These are phyloP conservation scores for Monosporascus sp. DNA, from an alignment of 2,329 filamentous ascomycete genomes.

Conservation along the genomic window DNA sequence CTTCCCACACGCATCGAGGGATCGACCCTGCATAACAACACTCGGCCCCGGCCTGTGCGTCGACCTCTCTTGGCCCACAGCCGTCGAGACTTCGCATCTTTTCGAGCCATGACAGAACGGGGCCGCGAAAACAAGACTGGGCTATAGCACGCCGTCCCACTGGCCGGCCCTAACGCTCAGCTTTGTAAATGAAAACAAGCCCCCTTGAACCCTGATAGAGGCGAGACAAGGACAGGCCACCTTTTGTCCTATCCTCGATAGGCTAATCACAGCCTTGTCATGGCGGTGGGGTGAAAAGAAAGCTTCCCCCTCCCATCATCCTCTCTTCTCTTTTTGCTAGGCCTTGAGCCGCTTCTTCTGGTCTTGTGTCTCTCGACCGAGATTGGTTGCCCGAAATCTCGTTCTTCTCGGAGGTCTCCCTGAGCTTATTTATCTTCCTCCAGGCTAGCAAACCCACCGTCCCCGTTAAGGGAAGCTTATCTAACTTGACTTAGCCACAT, in stretches of 20 bases:
- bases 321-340: slow-evolving; percentile 15
- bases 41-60: slow-evolving; percentile 22
- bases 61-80: slow-evolving; percentile 14
- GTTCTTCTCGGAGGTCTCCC: neutral
- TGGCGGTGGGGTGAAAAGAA: slow-evolving; percentile 24
- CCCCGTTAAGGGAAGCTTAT: slow-evolving; percentile 2
- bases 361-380: slow-evolving; percentile 9
- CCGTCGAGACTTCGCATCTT: slow-evolving; percentile 16
- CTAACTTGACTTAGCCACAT: slow-evolving; percentile 2
- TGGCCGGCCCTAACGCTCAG: slow-evolving; percentile 21
- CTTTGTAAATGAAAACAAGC: slow-evolving; percentile 15
- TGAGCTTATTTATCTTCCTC: slow-evolving; percentile 1
- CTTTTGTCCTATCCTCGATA: slow-evolving; percentile 19
- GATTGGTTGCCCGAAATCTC: slow-evolving; percentile 5
- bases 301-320: slow-evolving; percentile 21
- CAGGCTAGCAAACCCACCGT: neutral
- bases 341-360: slow-evolving; percentile 21
- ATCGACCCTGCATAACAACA: slow-evolving; percentile 26
- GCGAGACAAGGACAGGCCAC: slow-evolving; percentile 19
- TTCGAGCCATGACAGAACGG: slow-evolving; percentile 10
- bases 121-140: slow-evolving; percentile 20
- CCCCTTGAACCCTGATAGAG: slow-evolving; percentile 21
- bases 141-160: slow-evolving; percentile 24
- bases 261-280: slow-evolving; percentile 27
- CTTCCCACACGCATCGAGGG: slow-evolving; percentile 20